Evolutionary conservation across 1,139 yeast genomes (phyloP), one percentile per base, ranked within the genome.

Genomic region (Scheffersomyces cryptocercus): DNA sequence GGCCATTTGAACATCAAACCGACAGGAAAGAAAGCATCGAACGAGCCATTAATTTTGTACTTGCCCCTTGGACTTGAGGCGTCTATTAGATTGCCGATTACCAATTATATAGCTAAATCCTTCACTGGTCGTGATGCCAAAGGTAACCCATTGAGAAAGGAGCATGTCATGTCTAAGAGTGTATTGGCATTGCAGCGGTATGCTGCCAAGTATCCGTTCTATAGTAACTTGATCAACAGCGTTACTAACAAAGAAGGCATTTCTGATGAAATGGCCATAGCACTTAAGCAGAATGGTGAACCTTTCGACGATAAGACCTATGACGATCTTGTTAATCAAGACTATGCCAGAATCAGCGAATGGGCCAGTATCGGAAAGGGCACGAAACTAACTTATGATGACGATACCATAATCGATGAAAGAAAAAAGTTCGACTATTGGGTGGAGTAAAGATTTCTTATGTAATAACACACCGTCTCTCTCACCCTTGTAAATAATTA

Each of bases 1-100:
- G 96, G 96, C 0, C 81, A 78, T 50, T 52, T 88, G 2, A 81
- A 83, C 42, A 59, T 88, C 31, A 77, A 76, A 20, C 83, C 89
- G 1, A 82, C 86, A 0, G 93, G 95, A 2, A 48, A 59, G 2
- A 67, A 66, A 43, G 29, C 29, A 0, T 52, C 54, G 12, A 64
- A 67, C 37, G 61, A 61, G 7, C 65, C 73, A 1, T 47, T 72
- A 29, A 62, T 61, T 30, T 55, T 74, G 9, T 67, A 64, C 43
- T 49, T 73, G 11, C 73, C 75, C 2, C 53, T 56, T 11, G 64
- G 68, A 2, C 41, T 70, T 3, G 63, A 62, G 8, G 62, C 66
- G 1, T 49, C 65, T 11, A 54, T 71, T 3, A 52, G 80, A 13
- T 68, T 66, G 42, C 79, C 78, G 1, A 59, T 75, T 13, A 59